Evolutionary conservation across 805 yeast species (phyloP).

Genomic region (Pichia manshurica): DNA sequence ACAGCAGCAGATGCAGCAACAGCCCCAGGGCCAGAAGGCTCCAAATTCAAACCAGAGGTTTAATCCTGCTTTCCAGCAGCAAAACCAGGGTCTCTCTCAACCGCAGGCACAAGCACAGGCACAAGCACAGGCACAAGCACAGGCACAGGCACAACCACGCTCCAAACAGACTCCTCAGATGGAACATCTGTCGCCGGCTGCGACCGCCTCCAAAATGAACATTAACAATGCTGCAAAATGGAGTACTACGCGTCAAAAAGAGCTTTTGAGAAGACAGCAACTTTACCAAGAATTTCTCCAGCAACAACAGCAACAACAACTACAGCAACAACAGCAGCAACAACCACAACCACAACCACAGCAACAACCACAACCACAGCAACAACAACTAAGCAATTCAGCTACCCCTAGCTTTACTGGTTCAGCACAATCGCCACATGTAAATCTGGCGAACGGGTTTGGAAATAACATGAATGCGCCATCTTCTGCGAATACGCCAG

Average conservation of each 20-base stretch:
- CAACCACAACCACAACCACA: constrained; percentile 7
- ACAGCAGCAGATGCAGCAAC: constrained; percentile 17
- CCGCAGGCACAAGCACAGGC: constrained; percentile 10
- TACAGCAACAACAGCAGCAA: constrained; percentile 12
- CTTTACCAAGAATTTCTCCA: constrained; percentile 6
- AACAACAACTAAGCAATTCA: not conserved
- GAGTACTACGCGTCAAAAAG: constrained; percentile 3
- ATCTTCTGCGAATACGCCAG: not conserved
- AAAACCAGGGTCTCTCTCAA: not conserved
- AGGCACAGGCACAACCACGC: constrained; percentile 8
- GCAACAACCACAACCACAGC: constrained; percentile 3
- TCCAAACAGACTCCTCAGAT: constrained; percentile 12
- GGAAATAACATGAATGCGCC: not conserved
- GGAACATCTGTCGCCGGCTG: constrained; percentile 11
- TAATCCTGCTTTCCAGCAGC: not conserved
- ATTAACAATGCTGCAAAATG: not conserved
- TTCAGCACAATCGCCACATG: not conserved
- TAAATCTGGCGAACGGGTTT: not conserved
- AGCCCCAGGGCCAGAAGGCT: not conserved
- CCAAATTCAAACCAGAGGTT: not conserved
- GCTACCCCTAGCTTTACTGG: not conserved
- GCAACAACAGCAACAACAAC: constrained; percentile 10
- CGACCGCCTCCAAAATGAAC: not conserved
- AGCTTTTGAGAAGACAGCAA: constrained; percentile 2
- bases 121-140: constrained; percentile 8